Percentiles rank a stretch among this genome's conserved stretches.
Conservation (phyloP, 2,329 filamentous ascomycete species). For the Biscogniauxia sp. region DNA sequence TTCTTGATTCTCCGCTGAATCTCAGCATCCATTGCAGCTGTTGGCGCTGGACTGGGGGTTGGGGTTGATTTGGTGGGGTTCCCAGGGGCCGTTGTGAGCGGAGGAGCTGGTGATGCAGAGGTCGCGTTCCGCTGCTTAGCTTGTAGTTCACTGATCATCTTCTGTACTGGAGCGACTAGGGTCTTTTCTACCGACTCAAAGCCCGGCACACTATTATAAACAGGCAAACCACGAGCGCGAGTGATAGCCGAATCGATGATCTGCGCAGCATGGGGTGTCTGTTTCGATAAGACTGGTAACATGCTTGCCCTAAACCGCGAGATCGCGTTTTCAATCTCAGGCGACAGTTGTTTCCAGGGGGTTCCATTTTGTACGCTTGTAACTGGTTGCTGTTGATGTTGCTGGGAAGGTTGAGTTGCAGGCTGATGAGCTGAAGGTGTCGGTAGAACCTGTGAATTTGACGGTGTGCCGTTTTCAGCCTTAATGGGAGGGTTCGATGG, state of each 20-base stretch:
- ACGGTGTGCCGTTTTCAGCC: slow-evolving; percentile 14
- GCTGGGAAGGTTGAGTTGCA: background rate
- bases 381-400: slow-evolving; percentile 13
- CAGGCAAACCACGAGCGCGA: slow-evolving; percentile 28
- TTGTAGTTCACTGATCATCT: slow-evolving; percentile 31
- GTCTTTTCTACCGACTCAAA: slow-evolving; percentile 30
- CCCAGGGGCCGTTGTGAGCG: slow-evolving; percentile 8
- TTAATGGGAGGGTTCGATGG: slow-evolving; percentile 24
- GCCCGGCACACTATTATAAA: slow-evolving; percentile 23
- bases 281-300: slow-evolving; percentile 27
- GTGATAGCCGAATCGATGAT: slow-evolving; percentile 32
- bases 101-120: slow-evolving; percentile 26
- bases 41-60: slow-evolving; percentile 26
- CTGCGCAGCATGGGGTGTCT: slow-evolving; percentile 27
- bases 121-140: slow-evolving; percentile 21
- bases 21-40: slow-evolving; percentile 25
- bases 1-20: slow-evolving; percentile 30
- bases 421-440: slow-evolving; percentile 19
- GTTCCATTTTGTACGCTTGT: slow-evolving; percentile 6
- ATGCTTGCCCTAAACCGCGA: slow-evolving; percentile 31
- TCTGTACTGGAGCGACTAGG: slow-evolving; percentile 27
- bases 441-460: slow-evolving; percentile 20
- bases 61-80: slow-evolving; percentile 21
- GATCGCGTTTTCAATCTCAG: slow-evolving; percentile 31
- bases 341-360: slow-evolving; percentile 18